Evolutionary conservation across 345 rosid genomes (phyloP), one percentile per base, ranked within the genome.

Genomic region (Raphanus raphanistrum): DNA sequence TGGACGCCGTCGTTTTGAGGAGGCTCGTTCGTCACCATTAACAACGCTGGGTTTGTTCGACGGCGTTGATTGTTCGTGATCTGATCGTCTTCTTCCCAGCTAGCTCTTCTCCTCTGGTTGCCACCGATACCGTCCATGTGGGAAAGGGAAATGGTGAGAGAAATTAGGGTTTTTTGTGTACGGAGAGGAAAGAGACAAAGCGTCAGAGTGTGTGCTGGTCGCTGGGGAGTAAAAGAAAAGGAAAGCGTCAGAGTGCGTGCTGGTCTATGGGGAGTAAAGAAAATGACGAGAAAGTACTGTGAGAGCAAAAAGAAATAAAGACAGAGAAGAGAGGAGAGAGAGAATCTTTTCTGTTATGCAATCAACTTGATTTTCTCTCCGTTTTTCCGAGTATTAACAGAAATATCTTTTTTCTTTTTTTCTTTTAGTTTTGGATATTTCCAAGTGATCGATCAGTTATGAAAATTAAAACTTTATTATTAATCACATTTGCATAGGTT

Each of bases 271-370:
- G 48, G 25, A 15, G 25, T 8, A 16, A 52, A 52, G 50, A 68
- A 68, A 75, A 75, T 21, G 73, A 76, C 79, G 68, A 21, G 55
- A 75, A 67, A 43, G 54, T 52, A 63, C 63, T 11, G n/a, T 11
- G n/a, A 26, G 32, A 11, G 5, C 21, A 10, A 26, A 28, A 59
- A 28, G 15, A 21, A 17, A 45, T 41, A 45, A 45, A 45, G 54
- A 45, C 54, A 45, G 16, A n/a, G 16, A 16, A 52, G 59, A 52
- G 59, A 52, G 59, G 63, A 59, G 21, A 21, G 21, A 21, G 21
- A 21, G 63, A 59, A 59, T 59, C 33, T 59, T 59, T 59, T 59
- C 63, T 59, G 63, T 59, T 59, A 27, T 59, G 33, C 63, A 26
- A 25, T 9, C 57, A 25, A 58, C 63, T 25, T 58, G 29, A 29